These are phyloP conservation scores for Silene noctiflora DNA, from an alignment of 179 eudicot genomes.

Conservation along the genomic window DNA sequence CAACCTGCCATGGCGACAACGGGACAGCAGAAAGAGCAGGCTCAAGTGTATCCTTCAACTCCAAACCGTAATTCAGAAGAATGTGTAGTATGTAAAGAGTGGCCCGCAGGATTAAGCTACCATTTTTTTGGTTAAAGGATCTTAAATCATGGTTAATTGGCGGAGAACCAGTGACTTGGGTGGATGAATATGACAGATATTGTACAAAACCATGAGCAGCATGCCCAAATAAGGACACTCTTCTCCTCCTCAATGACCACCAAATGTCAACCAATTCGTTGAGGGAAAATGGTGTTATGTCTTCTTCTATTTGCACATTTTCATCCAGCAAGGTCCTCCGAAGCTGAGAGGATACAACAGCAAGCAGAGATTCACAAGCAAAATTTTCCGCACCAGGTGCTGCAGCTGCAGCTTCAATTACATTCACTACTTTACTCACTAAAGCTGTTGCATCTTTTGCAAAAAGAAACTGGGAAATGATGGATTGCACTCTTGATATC, in stretches of 20 bases:
- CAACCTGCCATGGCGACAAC: slow-evolving; percentile 97
- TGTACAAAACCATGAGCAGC: slow-evolving; percentile 84
- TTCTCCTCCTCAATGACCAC: slow-evolving; percentile 90
- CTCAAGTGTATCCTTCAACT: slow-evolving; percentile 81
- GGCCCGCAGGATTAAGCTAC: slow-evolving; percentile 72
- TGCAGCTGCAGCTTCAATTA: slow-evolving; percentile 81
- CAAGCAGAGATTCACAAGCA: slow-evolving; percentile 56
- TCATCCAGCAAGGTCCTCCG: slow-evolving; percentile 45
- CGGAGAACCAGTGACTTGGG: slow-evolving; percentile 39
- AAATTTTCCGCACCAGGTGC: slow-evolving; percentile 76
- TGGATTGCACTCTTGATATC: slow-evolving; percentile 48
- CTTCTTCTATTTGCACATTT: slow-evolving; percentile 41
- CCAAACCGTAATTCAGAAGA: slow-evolving; percentile 90
- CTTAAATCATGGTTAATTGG: slow-evolving; percentile 38
- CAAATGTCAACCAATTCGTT: slow-evolving; percentile 65
- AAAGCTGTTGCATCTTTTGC: slow-evolving; percentile 35
- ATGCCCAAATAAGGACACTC: slow-evolving; percentile 86
- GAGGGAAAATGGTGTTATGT: slow-evolving; percentile 36
- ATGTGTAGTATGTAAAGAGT: slow-evolving; percentile 75
- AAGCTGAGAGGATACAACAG: slow-evolving; percentile 64
- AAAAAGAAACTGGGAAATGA: slow-evolving; percentile 48
- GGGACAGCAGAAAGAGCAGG: slow-evolving; percentile 79
- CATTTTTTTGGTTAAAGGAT: slow-evolving; percentile 45
- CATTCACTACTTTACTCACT: slow-evolving; percentile 52
- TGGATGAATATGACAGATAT: slow-evolving; percentile 71